Conservation (phyloP, 2,329 filamentous ascomycete species). For the Fusarium redolens region DNA sequence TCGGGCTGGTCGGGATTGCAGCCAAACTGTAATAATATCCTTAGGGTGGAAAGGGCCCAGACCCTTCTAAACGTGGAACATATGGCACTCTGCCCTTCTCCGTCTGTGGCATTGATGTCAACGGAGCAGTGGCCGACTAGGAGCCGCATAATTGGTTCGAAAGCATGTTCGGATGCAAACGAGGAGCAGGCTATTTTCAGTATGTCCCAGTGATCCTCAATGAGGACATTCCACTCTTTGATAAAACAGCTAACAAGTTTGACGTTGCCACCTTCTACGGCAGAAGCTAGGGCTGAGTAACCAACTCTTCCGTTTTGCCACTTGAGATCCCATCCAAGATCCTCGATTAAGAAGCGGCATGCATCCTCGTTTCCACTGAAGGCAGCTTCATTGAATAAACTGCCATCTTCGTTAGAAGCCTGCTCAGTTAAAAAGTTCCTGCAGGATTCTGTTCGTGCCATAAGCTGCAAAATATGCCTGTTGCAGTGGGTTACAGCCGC, state of each 20-base stretch:
- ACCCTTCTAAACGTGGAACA: too few relatives aligned
- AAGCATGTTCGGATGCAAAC: accelerated
- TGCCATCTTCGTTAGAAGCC: background rate
- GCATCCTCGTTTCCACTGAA: accelerated
- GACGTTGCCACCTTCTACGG: background rate
- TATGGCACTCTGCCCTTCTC: accelerated
- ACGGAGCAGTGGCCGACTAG: background rate
- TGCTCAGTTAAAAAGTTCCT: background rate
- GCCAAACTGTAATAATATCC: background rate
- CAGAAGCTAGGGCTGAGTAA: background rate
- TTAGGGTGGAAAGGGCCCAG: too few relatives aligned
- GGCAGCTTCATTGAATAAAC: accelerated
- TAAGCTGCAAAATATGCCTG: background rate
- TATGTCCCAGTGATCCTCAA: accelerated
- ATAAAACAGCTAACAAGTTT: background rate
- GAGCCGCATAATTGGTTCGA: too few relatives aligned
- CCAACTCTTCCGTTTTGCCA: background rate
- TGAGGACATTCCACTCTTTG: background rate
- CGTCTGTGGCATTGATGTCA: background rate
- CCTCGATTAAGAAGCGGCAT: background rate
- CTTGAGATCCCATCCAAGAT: background rate
- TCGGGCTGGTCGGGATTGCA: background rate
- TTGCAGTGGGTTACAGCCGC: accelerated
- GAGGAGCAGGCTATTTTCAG: accelerated
- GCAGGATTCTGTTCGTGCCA: background rate